A percentile compares a stretch with the other conserved stretches of the same genome.
Evolutionary conservation across 495 filamentous ascomycete genomes (phyloP).

Genomic region (Aspergillus hancockii): DNA sequence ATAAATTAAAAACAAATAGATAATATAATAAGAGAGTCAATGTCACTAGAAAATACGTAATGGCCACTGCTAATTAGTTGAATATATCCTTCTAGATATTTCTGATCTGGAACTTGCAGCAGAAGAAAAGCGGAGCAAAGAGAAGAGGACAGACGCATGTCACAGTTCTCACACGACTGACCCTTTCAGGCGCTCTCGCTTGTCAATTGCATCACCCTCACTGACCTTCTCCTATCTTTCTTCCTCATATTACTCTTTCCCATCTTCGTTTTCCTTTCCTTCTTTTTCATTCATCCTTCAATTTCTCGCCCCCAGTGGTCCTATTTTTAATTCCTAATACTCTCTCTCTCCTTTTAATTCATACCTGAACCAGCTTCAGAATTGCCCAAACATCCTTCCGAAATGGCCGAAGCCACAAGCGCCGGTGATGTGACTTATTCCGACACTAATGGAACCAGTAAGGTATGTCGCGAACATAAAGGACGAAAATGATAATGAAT

Average conservation of each 20-base stretch:
- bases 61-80: not conserved
- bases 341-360: constrained; percentile 11
- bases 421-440: constrained; percentile 43
- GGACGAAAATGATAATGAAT: not conserved
- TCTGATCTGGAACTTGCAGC: not conserved
- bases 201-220: constrained; percentile 41
- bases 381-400: constrained; percentile 15
- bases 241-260: constrained; percentile 16
- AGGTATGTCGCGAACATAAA: constrained; percentile 34
- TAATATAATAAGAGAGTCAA: not conserved
- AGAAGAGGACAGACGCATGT: not conserved
- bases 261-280: constrained; percentile 15
- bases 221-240: constrained; percentile 27
- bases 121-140: constrained; percentile 1
- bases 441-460: constrained; percentile 39
- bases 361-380: constrained; percentile 14
- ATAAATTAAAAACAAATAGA: not conserved
- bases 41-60: too few relatives aligned
- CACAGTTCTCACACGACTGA: constrained; percentile 21
- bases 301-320: not conserved
- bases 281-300: constrained; percentile 16
- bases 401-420: constrained; percentile 23
- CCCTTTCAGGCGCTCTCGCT: constrained; percentile 18
- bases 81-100: not conserved
- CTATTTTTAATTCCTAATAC: not conserved